Base-by-base conservation (phyloP, 352 stramenopile genomes). In the Poterioochromonas sp. region DNA sequence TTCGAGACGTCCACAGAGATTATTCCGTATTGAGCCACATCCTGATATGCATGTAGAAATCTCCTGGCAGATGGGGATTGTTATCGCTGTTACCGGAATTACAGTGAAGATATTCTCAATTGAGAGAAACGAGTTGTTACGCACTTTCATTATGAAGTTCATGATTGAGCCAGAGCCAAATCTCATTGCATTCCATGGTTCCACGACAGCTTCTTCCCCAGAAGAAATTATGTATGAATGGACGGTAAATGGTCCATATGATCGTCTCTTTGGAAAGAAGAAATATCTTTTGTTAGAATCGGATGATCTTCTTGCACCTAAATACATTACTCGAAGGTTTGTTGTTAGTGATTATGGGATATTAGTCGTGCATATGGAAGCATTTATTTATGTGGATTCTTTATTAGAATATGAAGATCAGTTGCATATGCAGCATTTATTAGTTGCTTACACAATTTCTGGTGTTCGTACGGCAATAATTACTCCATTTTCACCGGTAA, bases 31-130 rank as follows among this genome's bases (percentile, higher is more conserved):
- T 54, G 41, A 32, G 1, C 5, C 65, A n/a, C 3, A 8, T 34
- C 37, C 37, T 18, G 65, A 74, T 26, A 12, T 47, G 29, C 32
- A n/a, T 12, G 8, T 8, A 2, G 65, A 74, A 22, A 35, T 74
- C 3, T 74, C 65, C 3, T 58, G 65, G 37, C 40, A 51, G n/a
- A 74, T 74, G 65, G 65, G 65, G 1, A 51, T 74, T 39, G 65
- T 74, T 18, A 5, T 54, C 11, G 65, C 32, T n/a, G 40, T 35
- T 12, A 37, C 37, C 22, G n/a, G 8, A 1, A 35, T 18, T 8
- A n/a, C 0, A 26, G 41, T 74, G 18, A 12, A 74, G 5, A 35
- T 74, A 29, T 74, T 58, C n/a, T 74, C 65, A 11, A 74, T 74
- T n/a, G 65, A 74, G 43, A 3, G 65, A 35, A 37, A 74, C 40